phyloP scores from a whole-genome alignment of 805 yeast species.

The Schwanniomyces sp. region DNA sequence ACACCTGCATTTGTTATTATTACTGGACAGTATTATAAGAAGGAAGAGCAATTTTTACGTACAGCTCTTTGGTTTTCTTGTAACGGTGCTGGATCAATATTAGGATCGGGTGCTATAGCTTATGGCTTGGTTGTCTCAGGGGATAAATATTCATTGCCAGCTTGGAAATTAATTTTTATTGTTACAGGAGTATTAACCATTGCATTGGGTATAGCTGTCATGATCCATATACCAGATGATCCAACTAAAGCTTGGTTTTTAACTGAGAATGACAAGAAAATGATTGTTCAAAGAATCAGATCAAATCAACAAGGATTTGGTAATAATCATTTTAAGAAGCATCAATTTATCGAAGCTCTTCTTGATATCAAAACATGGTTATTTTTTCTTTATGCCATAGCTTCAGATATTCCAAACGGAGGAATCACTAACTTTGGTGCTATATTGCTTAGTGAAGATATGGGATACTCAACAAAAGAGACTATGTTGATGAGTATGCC shows the following conservation, averaged over 20 bases:
- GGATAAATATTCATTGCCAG: slow-evolving; percentile 38
- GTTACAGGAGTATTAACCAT: slow-evolving; percentile 61
- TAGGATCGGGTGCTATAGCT: slow-evolving; percentile 51
- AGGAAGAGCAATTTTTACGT: slow-evolving; percentile 34
- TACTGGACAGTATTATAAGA: slow-evolving; percentile 33
- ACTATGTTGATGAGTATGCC: slow-evolving; percentile 48
- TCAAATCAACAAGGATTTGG: slow-evolving; percentile 45
- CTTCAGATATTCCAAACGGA: slow-evolving; percentile 32
- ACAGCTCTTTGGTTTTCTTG: slow-evolving; percentile 37
- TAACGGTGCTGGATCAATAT: slow-evolving; percentile 33
- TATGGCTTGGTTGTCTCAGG: slow-evolving; percentile 48
- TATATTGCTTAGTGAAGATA: slow-evolving; percentile 22
- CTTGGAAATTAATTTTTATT: slow-evolving; percentile 64
- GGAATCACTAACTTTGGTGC: slow-evolving; percentile 36
- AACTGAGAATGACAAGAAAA: slow-evolving; percentile 29
- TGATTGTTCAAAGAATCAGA: slow-evolving; percentile 33
- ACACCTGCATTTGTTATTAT: slow-evolving; percentile 43
- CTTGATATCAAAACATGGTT: slow-evolving; percentile 35
- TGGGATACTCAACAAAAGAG: slow-evolving; percentile 25
- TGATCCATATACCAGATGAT: slow-evolving; percentile 42
- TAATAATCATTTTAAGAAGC: slow-evolving; percentile 32
- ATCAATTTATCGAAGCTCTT: slow-evolving; percentile 38
- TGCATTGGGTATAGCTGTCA: slow-evolving; percentile 46
- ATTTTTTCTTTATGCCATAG: slow-evolving; percentile 19
- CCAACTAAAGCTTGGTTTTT: slow-evolving; percentile 41